Evolutionary conservation across 2,329 filamentous ascomycete species (phyloP).

Genomic region (Aureobasidium sp.): DNA sequence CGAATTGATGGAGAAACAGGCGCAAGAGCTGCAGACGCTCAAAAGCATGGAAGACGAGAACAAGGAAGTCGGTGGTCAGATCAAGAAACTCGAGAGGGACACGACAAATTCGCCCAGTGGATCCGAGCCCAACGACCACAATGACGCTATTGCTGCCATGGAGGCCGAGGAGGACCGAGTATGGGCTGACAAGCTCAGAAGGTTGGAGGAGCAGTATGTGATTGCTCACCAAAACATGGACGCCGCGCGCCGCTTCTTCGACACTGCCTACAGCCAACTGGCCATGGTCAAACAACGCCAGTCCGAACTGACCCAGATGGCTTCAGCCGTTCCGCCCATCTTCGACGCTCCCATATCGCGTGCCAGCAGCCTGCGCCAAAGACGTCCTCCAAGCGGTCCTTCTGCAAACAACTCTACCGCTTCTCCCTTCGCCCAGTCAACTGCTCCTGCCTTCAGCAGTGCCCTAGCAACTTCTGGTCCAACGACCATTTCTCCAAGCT

Average conservation of each 20-base stretch:
- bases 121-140: slow-evolving; percentile 23
- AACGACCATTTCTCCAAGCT: slow-evolving; percentile 46
- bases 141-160: slow-evolving; percentile 17
- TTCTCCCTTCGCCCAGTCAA: slow-evolving; percentile 32
- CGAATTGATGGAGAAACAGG: slow-evolving; percentile 34
- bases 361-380: slow-evolving; percentile 25
- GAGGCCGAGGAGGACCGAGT: slow-evolving; percentile 36
- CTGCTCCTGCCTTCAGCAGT: slow-evolving; percentile 41
- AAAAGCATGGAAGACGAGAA: slow-evolving; percentile 66
- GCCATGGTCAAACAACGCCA: slow-evolving; percentile 37
- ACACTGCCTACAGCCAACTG: slow-evolving; percentile 45
- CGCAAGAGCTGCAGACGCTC: slow-evolving; percentile 40
- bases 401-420: slow-evolving; percentile 28
- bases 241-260: slow-evolving; percentile 31
- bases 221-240: slow-evolving; percentile 27
- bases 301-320: slow-evolving; percentile 34
- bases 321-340: slow-evolving; percentile 26
- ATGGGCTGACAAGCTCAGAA: slow-evolving; percentile 29
- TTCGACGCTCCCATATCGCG: slow-evolving; percentile 17
- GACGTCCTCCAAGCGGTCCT: slow-evolving; percentile 31
- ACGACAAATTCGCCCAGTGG: slow-evolving; percentile 48
- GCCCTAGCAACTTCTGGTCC: slow-evolving; percentile 24
- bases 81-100: slow-evolving; percentile 63
- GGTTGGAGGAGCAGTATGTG: slow-evolving; percentile 28
- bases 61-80: slow-evolving; percentile 60